Conservation (phyloP, 129 eudicot species). For the Artemisia argyi region DNA sequence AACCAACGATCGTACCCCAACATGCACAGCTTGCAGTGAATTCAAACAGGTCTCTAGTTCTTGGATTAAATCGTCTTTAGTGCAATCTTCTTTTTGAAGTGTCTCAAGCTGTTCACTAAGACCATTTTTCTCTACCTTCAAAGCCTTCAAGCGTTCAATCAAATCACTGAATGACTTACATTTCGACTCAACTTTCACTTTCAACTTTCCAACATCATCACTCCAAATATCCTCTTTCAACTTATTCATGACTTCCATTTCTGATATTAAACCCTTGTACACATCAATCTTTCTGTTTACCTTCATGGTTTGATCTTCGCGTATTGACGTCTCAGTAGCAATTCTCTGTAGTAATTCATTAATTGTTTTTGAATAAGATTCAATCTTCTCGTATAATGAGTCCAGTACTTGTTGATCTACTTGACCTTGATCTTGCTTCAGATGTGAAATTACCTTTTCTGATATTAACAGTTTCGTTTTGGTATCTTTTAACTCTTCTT, state of each 20-base stretch:
- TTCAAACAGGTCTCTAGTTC: constrained; percentile 39
- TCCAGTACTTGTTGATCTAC: constrained; percentile 35
- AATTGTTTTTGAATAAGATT: constrained; percentile 38
- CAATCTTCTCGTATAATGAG: constrained; percentile 40
- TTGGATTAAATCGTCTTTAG: constrained; percentile 35
- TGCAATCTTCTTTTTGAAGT: constrained; percentile 43
- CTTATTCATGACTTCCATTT: constrained; percentile 41
- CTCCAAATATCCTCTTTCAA: constrained; percentile 32
- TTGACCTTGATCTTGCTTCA: constrained; percentile 31
- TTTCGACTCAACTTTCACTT: constrained; percentile 36
- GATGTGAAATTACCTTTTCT: constrained; percentile 35
- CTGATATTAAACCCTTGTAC: constrained; percentile 25
- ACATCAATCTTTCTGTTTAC: constrained; percentile 35
- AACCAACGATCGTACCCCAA: constrained; percentile 34
- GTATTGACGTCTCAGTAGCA: constrained; percentile 35
- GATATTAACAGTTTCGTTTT: constrained; percentile 34
- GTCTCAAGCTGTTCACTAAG: constrained; percentile 46
- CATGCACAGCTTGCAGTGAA: constrained; percentile 35
- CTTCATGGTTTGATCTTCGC: constrained; percentile 42
- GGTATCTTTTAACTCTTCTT: constrained; percentile 37
- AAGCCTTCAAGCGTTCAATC: constrained; percentile 27
- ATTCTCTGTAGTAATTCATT: constrained; percentile 45
- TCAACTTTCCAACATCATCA: constrained; percentile 35
- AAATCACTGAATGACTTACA: constrained; percentile 18
- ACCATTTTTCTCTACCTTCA: constrained; percentile 59